Evolutionary conservation across 495 filamentous ascomycete species (phyloP).

Genomic region (Xylaria curta): DNA sequence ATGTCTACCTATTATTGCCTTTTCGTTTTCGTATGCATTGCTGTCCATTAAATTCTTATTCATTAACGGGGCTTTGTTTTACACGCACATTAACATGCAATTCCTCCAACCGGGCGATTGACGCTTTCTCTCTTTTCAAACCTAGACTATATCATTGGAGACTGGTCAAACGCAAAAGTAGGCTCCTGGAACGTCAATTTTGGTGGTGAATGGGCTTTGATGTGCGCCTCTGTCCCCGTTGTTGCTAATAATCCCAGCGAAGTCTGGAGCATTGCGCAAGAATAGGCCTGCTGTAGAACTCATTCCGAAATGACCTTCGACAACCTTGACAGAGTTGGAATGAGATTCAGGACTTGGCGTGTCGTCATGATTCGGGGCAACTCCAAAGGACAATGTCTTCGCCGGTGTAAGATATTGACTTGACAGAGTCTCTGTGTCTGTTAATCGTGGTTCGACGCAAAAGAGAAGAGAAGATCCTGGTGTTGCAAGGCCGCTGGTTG

Average conservation of each 20-base stretch:
- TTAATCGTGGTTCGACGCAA: constrained; percentile 45
- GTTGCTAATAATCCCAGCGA: background rate
- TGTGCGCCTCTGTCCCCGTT: constrained; percentile 11
- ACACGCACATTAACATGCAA: background rate
- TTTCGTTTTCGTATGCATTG: background rate
- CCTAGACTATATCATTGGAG: background rate
- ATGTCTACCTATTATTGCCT: background rate
- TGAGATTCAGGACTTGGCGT: background rate
- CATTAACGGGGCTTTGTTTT: background rate
- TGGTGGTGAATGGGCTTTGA: constrained; percentile 35
- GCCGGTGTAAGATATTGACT: constrained; percentile 21
- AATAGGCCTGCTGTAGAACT: constrained; percentile 50
- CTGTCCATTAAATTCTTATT: background rate
- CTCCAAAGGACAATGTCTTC: constrained; percentile 27
- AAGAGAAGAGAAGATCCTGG: constrained; percentile 58
- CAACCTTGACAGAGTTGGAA: constrained; percentile 28
- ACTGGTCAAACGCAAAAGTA: constrained; percentile 8
- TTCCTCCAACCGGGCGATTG: background rate
- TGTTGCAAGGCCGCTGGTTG: constrained; percentile 42
- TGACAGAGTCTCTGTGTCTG: constrained; percentile 23
- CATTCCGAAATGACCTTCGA: constrained; percentile 48
- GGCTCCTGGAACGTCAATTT: constrained; percentile 47
- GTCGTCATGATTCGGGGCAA: constrained; percentile 32
- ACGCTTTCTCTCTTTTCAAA: background rate
- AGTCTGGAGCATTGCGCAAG: constrained; percentile 31